Percentiles rank a stretch among this genome's conserved stretches.
phyloP scores from a whole-genome alignment of 768 basidiomycete genomes.

The Filobasidium wieringae region DNA sequence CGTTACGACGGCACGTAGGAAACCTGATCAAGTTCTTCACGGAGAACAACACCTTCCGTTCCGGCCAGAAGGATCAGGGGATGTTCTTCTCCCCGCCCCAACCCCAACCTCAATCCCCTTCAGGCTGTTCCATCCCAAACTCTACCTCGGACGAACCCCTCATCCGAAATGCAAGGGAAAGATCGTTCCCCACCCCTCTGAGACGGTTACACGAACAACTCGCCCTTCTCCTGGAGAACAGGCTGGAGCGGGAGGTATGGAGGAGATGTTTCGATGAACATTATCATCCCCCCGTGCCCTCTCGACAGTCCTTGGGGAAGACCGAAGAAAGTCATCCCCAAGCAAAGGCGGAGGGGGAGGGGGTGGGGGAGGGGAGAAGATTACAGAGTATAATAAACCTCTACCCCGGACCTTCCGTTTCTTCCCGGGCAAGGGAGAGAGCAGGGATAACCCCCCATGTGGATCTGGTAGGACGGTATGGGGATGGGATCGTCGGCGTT shows the following conservation, averaged over 20 bases:
- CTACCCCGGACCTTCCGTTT: constrained; percentile 69
- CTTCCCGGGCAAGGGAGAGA: too few species aligned
- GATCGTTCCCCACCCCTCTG: constrained; percentile 25
- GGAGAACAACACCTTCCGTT: constrained; percentile 27
- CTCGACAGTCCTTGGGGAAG: too few species aligned
- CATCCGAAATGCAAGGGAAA: neutral
- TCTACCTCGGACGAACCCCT: neutral
- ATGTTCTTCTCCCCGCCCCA: constrained; percentile 65
- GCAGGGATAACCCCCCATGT: constrained; percentile 82
- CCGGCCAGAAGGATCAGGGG: constrained; percentile 54
- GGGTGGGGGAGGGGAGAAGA: neutral
- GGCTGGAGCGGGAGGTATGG: constrained; percentile 44
- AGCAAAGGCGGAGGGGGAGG: neutral
- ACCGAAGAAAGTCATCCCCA: neutral
- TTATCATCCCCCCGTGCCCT: constrained; percentile 38
- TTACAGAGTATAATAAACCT: constrained; percentile 76
- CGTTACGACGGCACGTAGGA: constrained; percentile 9
- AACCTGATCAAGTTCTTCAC: constrained; percentile 16
- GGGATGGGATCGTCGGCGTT: constrained; percentile 78
- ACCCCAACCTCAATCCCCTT: too few species aligned
- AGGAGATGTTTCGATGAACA: constrained; percentile 47
- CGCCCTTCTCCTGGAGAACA: constrained; percentile 44
- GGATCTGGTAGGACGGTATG: constrained; percentile 71
- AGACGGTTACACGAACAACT: constrained; percentile 42
- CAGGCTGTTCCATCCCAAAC: too few species aligned